A percentile compares a stretch with the other conserved stretches of the same genome.
Conservation (phyloP, 768 basidiomycete species). For the Agrocybe pediades region DNA sequence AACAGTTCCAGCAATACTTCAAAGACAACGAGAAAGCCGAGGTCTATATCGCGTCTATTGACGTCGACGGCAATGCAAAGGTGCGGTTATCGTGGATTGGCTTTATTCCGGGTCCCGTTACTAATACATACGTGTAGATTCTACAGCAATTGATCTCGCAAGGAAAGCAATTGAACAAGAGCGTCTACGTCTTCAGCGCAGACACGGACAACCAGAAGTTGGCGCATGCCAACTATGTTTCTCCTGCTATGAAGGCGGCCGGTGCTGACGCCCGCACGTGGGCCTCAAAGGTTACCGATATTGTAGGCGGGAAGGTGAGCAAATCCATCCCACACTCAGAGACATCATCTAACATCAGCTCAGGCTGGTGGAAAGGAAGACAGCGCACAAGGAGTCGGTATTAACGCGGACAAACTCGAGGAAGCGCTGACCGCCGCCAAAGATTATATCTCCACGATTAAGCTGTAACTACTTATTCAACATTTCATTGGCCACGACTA, state of each 20-base stretch:
- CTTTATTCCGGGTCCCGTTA: neutral
- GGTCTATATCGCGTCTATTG: constrained; percentile 71
- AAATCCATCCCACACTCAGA: neutral
- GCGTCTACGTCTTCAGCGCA: constrained; percentile 85
- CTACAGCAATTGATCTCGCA: constrained; percentile 74
- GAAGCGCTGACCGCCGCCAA: constrained; percentile 25
- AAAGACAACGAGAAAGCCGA: constrained; percentile 69
- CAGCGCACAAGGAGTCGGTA: constrained; percentile 85
- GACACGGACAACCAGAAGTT: constrained; percentile 74
- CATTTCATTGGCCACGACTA: neutral
- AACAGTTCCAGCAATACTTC: constrained; percentile 73
- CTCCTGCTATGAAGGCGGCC: constrained; percentile 55
- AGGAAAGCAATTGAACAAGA: constrained; percentile 81
- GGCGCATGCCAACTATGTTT: constrained; percentile 84
- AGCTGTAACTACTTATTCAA: neutral
- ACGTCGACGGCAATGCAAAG: constrained; percentile 87
- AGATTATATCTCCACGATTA: constrained; percentile 15
- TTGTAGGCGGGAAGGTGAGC: constrained; percentile 88
- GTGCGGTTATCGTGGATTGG: constrained; percentile 38
- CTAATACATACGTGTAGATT: constrained; percentile 47
- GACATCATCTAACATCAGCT: constrained; percentile 7
- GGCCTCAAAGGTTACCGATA: constrained; percentile 75
- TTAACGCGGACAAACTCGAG: constrained; percentile 18
- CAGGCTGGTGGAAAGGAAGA: constrained; percentile 97
- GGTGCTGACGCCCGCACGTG: constrained; percentile 87